Evolutionary conservation across 768 basidiomycete species (phyloP).

Genomic region (Lactarius tabidus): DNA sequence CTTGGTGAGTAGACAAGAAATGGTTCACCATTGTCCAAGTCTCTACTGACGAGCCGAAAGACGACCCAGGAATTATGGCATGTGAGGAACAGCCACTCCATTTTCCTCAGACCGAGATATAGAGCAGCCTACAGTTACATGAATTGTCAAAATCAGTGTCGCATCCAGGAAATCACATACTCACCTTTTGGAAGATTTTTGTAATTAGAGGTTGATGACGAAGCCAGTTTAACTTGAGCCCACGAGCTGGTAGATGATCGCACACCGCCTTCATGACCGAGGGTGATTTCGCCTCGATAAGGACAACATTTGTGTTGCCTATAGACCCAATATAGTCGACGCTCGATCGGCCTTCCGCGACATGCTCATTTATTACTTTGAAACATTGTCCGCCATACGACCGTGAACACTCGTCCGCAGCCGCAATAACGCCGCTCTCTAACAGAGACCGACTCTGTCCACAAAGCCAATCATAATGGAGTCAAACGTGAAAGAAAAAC

Average conservation of each 20-base stretch:
- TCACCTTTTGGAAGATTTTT: background rate
- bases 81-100: conserved; percentile 1
- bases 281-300: background rate
- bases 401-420: no score
- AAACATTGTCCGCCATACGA: no score
- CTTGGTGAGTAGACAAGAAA: background rate
- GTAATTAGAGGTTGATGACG: background rate
- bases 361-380: accelerated
- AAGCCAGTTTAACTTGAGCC: background rate
- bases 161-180: background rate
- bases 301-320: background rate
- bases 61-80: background rate
- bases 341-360: background rate
- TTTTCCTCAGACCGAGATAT: background rate
- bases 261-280: background rate
- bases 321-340: background rate
- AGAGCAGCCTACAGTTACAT: background rate
- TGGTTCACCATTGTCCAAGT: background rate
- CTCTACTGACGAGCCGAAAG: background rate
- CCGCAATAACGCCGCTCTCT: no score
- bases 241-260: background rate
- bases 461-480: no score
- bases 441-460: no score
- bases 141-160: background rate
- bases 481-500: no score